phyloP scores from a whole-genome alignment of 75 land plant genomes.

The Gnetum montanum region DNA sequence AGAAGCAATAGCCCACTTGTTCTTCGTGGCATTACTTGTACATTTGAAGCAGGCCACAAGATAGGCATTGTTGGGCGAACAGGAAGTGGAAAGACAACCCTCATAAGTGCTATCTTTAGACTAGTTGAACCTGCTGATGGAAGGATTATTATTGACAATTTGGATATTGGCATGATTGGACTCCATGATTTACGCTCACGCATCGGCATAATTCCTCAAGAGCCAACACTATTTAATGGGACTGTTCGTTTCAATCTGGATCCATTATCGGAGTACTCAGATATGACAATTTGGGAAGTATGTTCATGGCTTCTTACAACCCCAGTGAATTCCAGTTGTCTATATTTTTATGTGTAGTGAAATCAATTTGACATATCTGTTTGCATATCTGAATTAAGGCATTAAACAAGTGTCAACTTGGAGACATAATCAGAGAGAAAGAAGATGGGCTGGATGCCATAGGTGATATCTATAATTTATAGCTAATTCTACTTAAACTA shows the following conservation, averaged over 20 bases:
- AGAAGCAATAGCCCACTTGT: conserved; percentile 57
- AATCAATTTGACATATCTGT: too few species aligned
- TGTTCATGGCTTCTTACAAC: not conserved
- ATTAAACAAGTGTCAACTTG: conserved; percentile 34
- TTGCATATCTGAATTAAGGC: conserved; percentile 14
- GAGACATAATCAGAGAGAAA: conserved; percentile 24
- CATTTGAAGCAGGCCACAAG: conserved; percentile 48
- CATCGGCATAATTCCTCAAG: conserved; percentile 49
- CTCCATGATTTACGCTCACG: conserved; percentile 40
- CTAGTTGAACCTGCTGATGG: conserved; percentile 69
- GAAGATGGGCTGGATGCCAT: conserved; percentile 8
- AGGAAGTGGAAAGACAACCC: conserved; percentile 57
- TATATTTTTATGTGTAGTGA: too few species aligned
- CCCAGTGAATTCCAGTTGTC: too few species aligned
- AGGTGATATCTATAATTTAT: conserved; percentile 1
- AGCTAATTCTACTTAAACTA: too few species aligned
- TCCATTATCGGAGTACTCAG: conserved; percentile 16
- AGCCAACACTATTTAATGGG: conserved; percentile 38
- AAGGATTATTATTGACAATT: conserved; percentile 25
- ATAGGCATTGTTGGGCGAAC: conserved; percentile 44
- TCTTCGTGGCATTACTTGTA: conserved; percentile 57
- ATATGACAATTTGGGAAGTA: conserved; percentile 1
- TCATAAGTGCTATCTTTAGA: conserved; percentile 56
- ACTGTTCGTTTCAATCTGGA: conserved; percentile 34
- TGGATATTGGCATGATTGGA: conserved; percentile 31